phyloP scores from a whole-genome alignment of 306 rosid species.

The Quercus dentata region DNA sequence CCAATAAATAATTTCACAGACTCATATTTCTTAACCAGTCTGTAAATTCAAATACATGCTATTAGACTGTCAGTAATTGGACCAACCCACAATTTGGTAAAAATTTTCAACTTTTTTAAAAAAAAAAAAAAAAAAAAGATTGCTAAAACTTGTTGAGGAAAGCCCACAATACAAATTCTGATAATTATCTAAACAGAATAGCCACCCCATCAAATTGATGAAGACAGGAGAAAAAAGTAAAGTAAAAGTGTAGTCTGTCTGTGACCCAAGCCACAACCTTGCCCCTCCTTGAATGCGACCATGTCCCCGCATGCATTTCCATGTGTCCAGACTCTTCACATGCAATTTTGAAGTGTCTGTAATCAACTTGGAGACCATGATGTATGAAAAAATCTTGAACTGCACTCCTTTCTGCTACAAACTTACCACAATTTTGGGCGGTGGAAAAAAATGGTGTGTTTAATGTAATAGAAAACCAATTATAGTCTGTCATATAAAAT shows the following conservation, averaged over 20 bases:
- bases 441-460: no score
- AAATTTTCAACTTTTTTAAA: background rate
- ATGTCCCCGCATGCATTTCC: background rate
- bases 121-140: background rate
- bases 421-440: no score
- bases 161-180: background rate
- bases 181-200: background rate
- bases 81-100: background rate
- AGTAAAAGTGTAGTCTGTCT: background rate
- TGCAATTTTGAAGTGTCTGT: background rate
- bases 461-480: fast-evolving
- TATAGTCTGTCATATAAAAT: no score
- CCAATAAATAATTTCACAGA: no score
- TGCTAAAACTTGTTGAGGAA: background rate
- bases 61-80: background rate
- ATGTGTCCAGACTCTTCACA: background rate
- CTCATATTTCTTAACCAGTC: background rate
- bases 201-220: background rate
- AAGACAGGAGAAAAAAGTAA: background rate
- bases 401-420: no score
- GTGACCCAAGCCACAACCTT: background rate
- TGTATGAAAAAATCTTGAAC: background rate
- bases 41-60: background rate
- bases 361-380: background rate
- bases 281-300: background rate